Conservation (phyloP, 139 green algal species). For the Volvox reticuliferus region DNA sequence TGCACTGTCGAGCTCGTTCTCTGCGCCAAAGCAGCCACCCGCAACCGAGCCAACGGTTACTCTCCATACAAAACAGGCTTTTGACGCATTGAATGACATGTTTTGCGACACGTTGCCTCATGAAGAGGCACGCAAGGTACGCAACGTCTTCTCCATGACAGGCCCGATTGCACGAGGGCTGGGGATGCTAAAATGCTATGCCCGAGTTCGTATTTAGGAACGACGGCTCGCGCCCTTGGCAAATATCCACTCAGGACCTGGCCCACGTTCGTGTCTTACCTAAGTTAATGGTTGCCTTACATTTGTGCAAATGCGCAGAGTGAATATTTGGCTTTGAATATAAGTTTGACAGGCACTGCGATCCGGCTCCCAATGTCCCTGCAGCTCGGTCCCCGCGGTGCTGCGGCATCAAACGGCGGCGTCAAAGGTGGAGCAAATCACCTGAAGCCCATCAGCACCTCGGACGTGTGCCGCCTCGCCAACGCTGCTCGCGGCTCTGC, state of each 20-base stretch:
- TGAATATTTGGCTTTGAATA: too few species aligned
- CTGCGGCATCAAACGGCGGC: neutral
- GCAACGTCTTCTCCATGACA: too few species aligned
- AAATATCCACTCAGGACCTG: too few species aligned
- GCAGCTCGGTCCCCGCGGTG: neutral
- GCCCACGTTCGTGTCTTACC: too few species aligned
- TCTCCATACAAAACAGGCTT: slow-evolving; percentile 71
- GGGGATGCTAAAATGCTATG: too few species aligned
- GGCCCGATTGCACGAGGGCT: too few species aligned
- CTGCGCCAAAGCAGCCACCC: neutral
- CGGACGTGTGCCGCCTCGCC: slow-evolving; percentile 61
- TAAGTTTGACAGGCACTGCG: too few species aligned
- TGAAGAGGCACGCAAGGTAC: slow-evolving; percentile 6
- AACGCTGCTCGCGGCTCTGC: slow-evolving; percentile 31
- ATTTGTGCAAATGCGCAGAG: too few species aligned
- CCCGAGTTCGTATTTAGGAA: too few species aligned
- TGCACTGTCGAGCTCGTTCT: neutral
- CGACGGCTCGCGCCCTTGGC: too few species aligned
- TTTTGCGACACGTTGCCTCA: slow-evolving; percentile 56
- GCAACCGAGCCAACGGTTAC: slow-evolving; percentile 74
- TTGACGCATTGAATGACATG: slow-evolving; percentile 77
- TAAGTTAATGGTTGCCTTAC: too few species aligned
- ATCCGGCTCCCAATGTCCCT: neutral
- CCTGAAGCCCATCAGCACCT: slow-evolving; percentile 50
- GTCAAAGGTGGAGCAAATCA: neutral